phyloP scores from a whole-genome alignment of 257 asterid species.

The Orobanche coerulescens region DNA sequence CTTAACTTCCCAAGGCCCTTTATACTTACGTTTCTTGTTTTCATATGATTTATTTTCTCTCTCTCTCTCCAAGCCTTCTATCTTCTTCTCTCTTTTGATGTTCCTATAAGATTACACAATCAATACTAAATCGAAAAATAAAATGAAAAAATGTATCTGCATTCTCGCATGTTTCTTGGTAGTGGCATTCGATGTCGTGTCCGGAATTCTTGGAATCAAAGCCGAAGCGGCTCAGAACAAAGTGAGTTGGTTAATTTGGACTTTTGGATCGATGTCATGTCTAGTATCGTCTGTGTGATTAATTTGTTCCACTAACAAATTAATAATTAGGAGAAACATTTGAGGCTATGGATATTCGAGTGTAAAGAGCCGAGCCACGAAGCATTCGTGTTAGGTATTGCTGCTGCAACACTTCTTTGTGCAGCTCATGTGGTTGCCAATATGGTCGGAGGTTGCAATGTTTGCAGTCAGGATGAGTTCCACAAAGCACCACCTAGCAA shows the following conservation, averaged over 20 bases:
- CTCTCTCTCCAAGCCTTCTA: background rate
- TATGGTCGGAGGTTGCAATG: conserved; percentile 57
- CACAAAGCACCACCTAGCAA: conserved; percentile 51
- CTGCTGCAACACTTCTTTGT: conserved; percentile 53
- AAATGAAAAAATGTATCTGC: conserved; percentile 49
- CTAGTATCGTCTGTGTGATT: too few species aligned
- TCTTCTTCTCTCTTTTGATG: background rate
- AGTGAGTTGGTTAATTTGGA: conserved; percentile 25
- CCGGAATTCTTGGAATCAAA: conserved; percentile 70
- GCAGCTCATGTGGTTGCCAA: conserved; percentile 62
- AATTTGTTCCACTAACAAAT: too few species aligned
- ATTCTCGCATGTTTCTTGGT: conserved; percentile 56
- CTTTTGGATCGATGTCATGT: too few species aligned
- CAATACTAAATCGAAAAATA: background rate
- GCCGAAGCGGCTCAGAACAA: conserved; percentile 78
- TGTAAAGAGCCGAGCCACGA: conserved; percentile 86
- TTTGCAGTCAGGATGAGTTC: conserved; percentile 33
- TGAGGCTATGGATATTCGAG: conserved; percentile 71
- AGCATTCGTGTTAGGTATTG: conserved; percentile 63
- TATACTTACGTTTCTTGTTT: conserved; percentile 10
- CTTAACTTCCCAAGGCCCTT: background rate
- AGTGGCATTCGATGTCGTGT: conserved; percentile 55
- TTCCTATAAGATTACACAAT: background rate
- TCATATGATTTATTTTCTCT: background rate
- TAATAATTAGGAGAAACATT: conserved; percentile 58